Conservation (phyloP, 257 asterid species). For the Solanum raphanifolium region DNA sequence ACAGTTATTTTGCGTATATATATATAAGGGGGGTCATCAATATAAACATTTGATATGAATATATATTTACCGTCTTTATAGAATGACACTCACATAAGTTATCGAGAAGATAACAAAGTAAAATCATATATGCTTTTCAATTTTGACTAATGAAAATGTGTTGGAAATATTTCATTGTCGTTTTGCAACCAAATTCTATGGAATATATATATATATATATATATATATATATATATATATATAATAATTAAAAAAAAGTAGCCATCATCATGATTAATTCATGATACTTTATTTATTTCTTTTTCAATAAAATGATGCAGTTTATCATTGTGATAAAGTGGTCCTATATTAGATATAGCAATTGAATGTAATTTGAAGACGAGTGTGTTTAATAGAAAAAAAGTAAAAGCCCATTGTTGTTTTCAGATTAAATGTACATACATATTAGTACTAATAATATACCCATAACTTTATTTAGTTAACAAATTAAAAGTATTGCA, state of each 20-base stretch:
- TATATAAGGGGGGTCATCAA: no score
- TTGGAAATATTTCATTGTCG: neutral
- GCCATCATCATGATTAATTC: neutral
- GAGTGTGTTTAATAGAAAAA: neutral
- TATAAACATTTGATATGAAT: no score
- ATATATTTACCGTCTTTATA: neutral
- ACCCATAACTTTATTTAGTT: neutral
- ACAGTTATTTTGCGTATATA: no score
- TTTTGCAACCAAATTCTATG: neutral
- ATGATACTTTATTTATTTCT: neutral
- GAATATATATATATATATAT: neutral
- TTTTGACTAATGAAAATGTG: neutral
- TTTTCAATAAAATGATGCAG: neutral
- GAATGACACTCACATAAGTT: neutral
- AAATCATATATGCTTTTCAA: neutral
- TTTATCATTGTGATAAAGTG: neutral
- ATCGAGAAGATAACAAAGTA: neutral
- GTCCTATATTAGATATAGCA: neutral
- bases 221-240: no score
- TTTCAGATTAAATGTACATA: neutral
- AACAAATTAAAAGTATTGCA: neutral
- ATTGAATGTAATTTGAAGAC: neutral
- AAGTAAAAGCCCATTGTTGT: neutral
- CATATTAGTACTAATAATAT: neutral
- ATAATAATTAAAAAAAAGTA: no score